Conservation (phyloP, 768 basidiomycete genomes). For the Calocybe indica region DNA sequence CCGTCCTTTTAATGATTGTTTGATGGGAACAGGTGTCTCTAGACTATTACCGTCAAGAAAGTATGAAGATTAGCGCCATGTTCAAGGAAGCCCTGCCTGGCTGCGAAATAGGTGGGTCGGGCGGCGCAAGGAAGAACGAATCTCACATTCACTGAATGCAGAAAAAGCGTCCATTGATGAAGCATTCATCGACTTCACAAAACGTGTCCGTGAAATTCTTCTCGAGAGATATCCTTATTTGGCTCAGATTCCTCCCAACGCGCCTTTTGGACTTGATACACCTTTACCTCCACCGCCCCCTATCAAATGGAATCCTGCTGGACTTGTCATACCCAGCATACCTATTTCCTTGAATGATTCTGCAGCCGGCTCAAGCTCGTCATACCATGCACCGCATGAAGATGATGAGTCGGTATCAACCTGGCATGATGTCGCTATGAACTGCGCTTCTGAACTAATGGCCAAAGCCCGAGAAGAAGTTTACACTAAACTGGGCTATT, state of each 20-base stretch:
- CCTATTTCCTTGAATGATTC: too few species aligned
- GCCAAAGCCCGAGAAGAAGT: slow-evolving; percentile 66
- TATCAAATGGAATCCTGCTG: slow-evolving; percentile 52
- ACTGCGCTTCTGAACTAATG: slow-evolving; percentile 87
- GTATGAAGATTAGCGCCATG: slow-evolving; percentile 74
- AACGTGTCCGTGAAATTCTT: slow-evolving; percentile 69
- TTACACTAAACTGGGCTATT: slow-evolving; percentile 72
- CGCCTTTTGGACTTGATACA: slow-evolving; percentile 67
- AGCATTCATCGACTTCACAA: slow-evolving; percentile 89
- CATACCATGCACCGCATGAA: too few species aligned
- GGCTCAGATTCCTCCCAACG: slow-evolving; percentile 58
- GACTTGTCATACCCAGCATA: slow-evolving; percentile 57
- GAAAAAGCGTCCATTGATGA: slow-evolving; percentile 99
- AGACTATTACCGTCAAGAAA: slow-evolving; percentile 90
- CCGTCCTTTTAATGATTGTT: not conserved
- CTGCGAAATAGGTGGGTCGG: slow-evolving; percentile 69
- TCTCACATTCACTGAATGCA: slow-evolving; percentile 19
- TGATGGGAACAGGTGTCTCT: slow-evolving; percentile 64
- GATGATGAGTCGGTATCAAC: slow-evolving; percentile 24
- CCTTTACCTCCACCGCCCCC: slow-evolving; percentile 70
- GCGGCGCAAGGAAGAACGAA: not conserved
- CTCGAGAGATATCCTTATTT: slow-evolving; percentile 76
- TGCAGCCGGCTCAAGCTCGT: too few species aligned
- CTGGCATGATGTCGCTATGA: slow-evolving; percentile 92
- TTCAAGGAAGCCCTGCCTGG: slow-evolving; percentile 76